Evolutionary conservation across 306 rosid species (phyloP).

Genomic region (Casuarina equisetifolia): DNA sequence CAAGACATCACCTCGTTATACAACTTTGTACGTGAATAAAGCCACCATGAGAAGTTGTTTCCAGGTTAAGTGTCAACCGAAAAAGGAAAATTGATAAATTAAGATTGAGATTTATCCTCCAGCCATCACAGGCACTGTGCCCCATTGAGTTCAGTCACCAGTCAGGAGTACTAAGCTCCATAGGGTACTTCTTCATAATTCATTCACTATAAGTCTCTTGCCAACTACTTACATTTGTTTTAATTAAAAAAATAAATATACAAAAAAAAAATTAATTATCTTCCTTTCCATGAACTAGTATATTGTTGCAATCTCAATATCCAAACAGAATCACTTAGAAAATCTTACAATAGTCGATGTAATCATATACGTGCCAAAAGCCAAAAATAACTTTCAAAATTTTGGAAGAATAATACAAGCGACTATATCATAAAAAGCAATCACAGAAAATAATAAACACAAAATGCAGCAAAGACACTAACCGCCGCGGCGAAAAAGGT

Average conservation of each 20-base stretch:
- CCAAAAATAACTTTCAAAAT: background rate
- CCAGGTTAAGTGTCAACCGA: background rate
- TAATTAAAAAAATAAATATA: too few relatives aligned
- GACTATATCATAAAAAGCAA: background rate
- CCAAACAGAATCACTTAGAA: too few relatives aligned
- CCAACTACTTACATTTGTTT: background rate
- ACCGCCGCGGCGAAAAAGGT: constrained; percentile 99
- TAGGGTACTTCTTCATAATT: background rate
- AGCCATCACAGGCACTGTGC: background rate
- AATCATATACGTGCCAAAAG: too few relatives aligned
- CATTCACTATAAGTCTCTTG: background rate
- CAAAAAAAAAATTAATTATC: too few relatives aligned
- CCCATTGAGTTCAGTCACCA: background rate
- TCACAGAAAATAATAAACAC: too few relatives aligned
- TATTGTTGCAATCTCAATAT: too few relatives aligned
- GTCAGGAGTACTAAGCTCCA: background rate
- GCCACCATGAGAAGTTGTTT: too few relatives aligned
- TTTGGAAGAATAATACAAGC: background rate
- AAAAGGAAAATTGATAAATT: background rate
- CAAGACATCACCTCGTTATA: background rate
- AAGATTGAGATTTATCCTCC: background rate
- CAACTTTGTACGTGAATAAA: background rate
- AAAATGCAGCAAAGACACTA: constrained; percentile 20
- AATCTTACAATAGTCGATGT: too few relatives aligned
- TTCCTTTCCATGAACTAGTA: too few relatives aligned